phyloP scores from a whole-genome alignment of 371 early-diverging fungal genomes.

The Mucor racemosus region DNA sequence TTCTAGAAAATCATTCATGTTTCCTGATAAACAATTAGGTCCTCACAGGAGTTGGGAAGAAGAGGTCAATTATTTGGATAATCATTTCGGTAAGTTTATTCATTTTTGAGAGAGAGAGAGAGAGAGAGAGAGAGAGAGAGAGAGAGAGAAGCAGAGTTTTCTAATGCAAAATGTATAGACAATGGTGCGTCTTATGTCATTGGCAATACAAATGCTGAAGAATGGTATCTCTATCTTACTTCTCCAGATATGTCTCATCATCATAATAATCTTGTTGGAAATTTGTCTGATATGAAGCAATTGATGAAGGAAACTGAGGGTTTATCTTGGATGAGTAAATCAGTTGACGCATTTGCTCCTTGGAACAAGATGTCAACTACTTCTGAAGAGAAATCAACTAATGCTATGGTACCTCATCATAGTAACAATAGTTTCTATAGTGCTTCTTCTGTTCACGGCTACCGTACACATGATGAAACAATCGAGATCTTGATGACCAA shows the following conservation, averaged over 20 bases:
- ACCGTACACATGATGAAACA: constrained; percentile 77
- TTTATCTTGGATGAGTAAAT: constrained; percentile 25
- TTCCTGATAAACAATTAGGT: constrained; percentile 85
- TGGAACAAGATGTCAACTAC: constrained; percentile 10
- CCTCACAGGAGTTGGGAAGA: constrained; percentile 89
- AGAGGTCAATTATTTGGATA: constrained; percentile 79
- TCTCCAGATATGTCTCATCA: constrained; percentile 50
- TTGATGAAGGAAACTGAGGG: constrained; percentile 36
- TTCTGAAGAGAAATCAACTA: constrained; percentile 1
- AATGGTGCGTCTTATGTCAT: constrained; percentile 85
- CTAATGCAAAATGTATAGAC: constrained; percentile 30
- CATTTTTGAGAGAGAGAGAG: no score
- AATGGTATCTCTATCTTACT: constrained; percentile 91
- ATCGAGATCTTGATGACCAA: constrained; percentile 96
- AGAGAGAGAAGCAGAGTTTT: not conserved
- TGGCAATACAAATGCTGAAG: constrained; percentile 89
- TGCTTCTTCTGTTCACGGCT: constrained; percentile 25
- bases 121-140: no score
- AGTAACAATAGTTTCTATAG: constrained; percentile 5
- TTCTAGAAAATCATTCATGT: constrained; percentile 93
- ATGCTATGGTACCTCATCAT: not conserved
- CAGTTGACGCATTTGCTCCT: not conserved
- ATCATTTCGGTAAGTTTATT: constrained; percentile 54
- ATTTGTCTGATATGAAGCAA: constrained; percentile 26
- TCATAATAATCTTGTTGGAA: constrained; percentile 18